phyloP scores from a whole-genome alignment of 2,329 filamentous ascomycete species.

The Paraconiothyrium sp. region DNA sequence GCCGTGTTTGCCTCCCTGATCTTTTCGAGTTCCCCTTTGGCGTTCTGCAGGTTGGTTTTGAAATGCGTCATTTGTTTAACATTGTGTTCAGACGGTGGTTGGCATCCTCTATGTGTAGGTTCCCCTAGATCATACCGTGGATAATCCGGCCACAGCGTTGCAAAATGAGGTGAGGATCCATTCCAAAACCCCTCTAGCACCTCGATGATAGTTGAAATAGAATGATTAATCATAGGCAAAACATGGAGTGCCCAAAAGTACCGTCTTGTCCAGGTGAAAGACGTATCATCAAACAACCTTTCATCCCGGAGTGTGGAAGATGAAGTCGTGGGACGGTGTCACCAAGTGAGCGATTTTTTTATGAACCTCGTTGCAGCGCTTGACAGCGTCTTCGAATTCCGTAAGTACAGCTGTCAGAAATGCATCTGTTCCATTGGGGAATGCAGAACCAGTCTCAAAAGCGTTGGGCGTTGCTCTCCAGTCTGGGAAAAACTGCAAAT shows the following conservation, averaged over 20 bases:
- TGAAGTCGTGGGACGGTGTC: conserved; percentile 67
- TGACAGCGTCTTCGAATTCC: conserved; percentile 69
- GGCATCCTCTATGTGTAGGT: too few species aligned
- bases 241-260: conserved; percentile 70
- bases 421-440: conserved; percentile 65
- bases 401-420: conserved; percentile 67
- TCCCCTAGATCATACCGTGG: too few species aligned
- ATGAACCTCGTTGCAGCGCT: conserved; percentile 58
- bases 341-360: conserved; percentile 67
- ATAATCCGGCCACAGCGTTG: too few species aligned
- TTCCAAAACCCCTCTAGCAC: too few species aligned
- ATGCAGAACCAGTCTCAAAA: conserved; percentile 64
- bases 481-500: conserved; percentile 18
- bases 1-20: conserved; percentile 68
- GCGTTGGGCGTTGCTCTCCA: conserved; percentile 58
- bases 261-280: conserved; percentile 68
- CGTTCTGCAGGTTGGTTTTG: too few species aligned
- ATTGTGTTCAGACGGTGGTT: conserved; percentile 41
- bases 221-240: background rate
- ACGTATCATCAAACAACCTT: conserved; percentile 68
- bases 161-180: too few species aligned
- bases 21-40: background rate
- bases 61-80: background rate
- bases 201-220: background rate
- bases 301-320: conserved; percentile 69